phyloP scores from a whole-genome alignment of 805 yeast genomes.

The Priceomyces fermenticarens region DNA sequence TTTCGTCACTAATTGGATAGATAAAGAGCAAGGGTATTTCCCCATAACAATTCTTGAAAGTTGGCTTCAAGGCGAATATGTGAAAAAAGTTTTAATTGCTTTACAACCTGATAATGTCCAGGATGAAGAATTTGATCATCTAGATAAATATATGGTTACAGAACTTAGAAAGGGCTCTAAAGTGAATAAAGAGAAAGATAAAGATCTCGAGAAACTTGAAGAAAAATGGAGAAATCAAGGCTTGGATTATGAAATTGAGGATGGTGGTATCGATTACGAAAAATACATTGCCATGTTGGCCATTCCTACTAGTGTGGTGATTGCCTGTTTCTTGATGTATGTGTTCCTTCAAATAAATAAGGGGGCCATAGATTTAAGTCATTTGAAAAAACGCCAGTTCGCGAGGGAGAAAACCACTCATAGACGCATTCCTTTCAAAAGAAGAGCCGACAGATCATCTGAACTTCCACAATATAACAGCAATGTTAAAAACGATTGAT shows the following conservation, averaged over 20 bases:
- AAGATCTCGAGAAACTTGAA: conserved; percentile 40
- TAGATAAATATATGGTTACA: conserved; percentile 41
- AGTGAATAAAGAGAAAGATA: conserved; percentile 46
- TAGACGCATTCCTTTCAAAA: conserved; percentile 26
- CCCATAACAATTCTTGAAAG: conserved; percentile 59
- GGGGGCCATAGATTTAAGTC: conserved; percentile 38
- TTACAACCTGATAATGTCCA: conserved; percentile 68
- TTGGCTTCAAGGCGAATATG: conserved; percentile 57
- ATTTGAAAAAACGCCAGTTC: conserved; percentile 31
- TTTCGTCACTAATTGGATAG: conserved; percentile 70
- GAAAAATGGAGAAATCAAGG: conserved; percentile 21
- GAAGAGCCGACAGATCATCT: conserved; percentile 17
- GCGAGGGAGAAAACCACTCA: conserved; percentile 26
- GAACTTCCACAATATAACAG: conserved; percentile 33
- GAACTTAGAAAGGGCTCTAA: conserved; percentile 51
- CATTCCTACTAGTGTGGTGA: conserved; percentile 62
- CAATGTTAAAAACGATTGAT: conserved; percentile 17
- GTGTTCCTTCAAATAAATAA: conserved; percentile 56
- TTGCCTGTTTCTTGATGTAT: conserved; percentile 63
- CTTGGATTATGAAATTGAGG: conserved; percentile 27
- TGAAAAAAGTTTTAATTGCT: conserved; percentile 58
- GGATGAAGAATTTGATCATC: conserved; percentile 63
- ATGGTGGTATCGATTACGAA: conserved; percentile 50
- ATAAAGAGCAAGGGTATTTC: conserved; percentile 56
- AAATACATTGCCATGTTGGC: conserved; percentile 63